These are phyloP conservation scores for Phlegmacium glaucopus DNA, from an alignment of 768 basidiomycete genomes.

Conservation along the genomic window DNA sequence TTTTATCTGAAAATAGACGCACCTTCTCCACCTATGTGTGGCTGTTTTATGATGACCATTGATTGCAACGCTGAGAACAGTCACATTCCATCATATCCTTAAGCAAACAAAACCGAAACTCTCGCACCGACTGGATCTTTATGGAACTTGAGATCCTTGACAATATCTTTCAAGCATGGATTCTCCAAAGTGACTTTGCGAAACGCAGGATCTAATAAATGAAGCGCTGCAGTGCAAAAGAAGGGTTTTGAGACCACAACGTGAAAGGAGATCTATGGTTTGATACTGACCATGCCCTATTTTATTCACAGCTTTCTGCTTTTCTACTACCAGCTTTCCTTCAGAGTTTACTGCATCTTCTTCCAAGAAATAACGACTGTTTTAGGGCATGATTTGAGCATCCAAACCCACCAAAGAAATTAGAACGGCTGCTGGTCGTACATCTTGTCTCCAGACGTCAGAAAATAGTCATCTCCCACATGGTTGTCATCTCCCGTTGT, in stretches of 20 bases:
- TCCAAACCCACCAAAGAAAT: background rate
- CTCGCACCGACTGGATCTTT: slow-evolving; percentile 75
- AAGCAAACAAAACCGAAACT: background rate
- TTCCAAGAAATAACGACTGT: slow-evolving; percentile 85
- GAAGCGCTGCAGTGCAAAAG: slow-evolving; percentile 53
- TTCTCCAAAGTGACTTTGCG: slow-evolving; percentile 79
- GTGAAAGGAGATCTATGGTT: background rate
- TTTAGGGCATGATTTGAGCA: background rate
- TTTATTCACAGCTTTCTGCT: slow-evolving; percentile 88
- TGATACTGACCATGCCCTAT: slow-evolving; percentile 73
- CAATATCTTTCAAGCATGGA: slow-evolving; percentile 62
- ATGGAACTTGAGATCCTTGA: slow-evolving; percentile 78
- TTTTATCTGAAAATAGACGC: slow-evolving; percentile 8
- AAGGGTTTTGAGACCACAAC: background rate
- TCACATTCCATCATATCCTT: background rate
- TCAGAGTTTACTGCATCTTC: slow-evolving; percentile 72
- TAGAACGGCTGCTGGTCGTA: slow-evolving; percentile 16
- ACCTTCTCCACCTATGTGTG: slow-evolving; percentile 92
- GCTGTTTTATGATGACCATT: slow-evolving; percentile 96
- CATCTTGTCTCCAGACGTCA: slow-evolving; percentile 92
- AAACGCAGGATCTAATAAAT: slow-evolving; percentile 82
- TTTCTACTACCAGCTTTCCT: slow-evolving; percentile 69
- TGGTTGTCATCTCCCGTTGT: slow-evolving; percentile 76
- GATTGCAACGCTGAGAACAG: slow-evolving; percentile 71
- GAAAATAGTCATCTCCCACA: slow-evolving; percentile 91